Conservation (phyloP, 1,139 yeast genomes). For the Diutina ranongensis region DNA sequence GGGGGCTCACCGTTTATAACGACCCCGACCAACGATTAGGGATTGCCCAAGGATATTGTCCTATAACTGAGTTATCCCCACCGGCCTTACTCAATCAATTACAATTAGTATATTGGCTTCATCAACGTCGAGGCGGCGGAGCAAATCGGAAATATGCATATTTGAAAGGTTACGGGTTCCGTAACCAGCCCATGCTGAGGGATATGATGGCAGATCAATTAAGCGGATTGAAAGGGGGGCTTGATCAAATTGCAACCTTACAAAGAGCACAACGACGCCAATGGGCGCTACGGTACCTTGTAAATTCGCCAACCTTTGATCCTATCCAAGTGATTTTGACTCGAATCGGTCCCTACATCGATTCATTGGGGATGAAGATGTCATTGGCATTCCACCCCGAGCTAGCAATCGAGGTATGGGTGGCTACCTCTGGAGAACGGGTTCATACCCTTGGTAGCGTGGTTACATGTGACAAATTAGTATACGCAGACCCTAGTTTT, state of each 20-base stretch:
- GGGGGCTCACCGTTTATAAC: slow-evolving; percentile 6
- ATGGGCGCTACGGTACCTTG: not conserved
- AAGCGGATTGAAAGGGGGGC: not conserved
- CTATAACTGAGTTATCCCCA: slow-evolving; percentile 9
- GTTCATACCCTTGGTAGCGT: not conserved
- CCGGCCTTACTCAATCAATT: slow-evolving; percentile 24
- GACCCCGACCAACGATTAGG: slow-evolving; percentile 17
- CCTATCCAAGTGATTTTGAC: not conserved
- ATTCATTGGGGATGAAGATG: not conserved
- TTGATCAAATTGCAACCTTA: not conserved
- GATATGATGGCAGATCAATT: not conserved
- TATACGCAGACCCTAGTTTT: not conserved
- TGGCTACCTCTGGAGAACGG: not conserved
- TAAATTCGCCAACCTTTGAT: not conserved
- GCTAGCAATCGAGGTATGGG: not conserved
- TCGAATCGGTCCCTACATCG: not conserved
- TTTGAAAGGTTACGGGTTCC: not conserved
- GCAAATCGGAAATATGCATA: not conserved
- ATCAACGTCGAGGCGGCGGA: slow-evolving; percentile 7
- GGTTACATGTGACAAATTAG: not conserved
- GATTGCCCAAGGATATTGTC: slow-evolving; percentile 18
- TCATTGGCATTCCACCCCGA: not conserved
- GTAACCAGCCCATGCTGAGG: not conserved
- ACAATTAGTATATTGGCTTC: slow-evolving; percentile 23
- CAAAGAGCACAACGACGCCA: not conserved